Conservation (phyloP, 2,329 filamentous ascomycete species). For the Venturia oleaginea region DNA sequence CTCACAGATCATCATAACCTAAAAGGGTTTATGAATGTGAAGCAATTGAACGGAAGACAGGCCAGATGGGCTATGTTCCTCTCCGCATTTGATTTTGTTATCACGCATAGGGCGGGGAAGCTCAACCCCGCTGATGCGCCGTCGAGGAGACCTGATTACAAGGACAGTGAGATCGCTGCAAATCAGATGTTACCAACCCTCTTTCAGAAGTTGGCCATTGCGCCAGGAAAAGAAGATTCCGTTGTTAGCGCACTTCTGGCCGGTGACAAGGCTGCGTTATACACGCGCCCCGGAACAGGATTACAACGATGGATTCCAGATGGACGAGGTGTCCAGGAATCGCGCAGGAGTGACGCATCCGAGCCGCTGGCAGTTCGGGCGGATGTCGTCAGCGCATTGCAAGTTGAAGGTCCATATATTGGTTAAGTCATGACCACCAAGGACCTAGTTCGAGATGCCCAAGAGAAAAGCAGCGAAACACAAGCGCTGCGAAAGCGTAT, state of each 20-base stretch:
- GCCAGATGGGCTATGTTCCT: constrained; percentile 20
- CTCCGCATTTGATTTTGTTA: constrained; percentile 20
- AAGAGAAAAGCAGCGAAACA: background rate
- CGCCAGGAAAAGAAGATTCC: constrained; percentile 1
- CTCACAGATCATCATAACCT: constrained; percentile 24
- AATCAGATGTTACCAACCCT: background rate
- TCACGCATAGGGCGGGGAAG: constrained; percentile 19
- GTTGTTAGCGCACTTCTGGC: background rate
- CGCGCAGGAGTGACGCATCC: background rate
- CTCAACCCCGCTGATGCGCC: constrained; percentile 16
- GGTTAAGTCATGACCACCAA: background rate
- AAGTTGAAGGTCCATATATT: background rate
- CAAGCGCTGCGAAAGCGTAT: background rate
- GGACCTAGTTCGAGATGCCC: background rate
- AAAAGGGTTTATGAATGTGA: constrained; percentile 21
- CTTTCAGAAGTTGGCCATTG: background rate
- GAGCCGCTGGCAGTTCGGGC: background rate
- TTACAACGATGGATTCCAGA: background rate
- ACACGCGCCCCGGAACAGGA: constrained; percentile 2
- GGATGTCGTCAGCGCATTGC: background rate
- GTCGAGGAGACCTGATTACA: constrained; percentile 14
- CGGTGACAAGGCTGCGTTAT: background rate
- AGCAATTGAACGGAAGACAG: constrained; percentile 19
- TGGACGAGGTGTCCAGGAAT: background rate
- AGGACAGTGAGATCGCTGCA: background rate